Evolutionary conservation across 164 flowering plant species (phyloP), one percentile per base, ranked within the genome.

Genomic region (Houttuynia cordata): DNA sequence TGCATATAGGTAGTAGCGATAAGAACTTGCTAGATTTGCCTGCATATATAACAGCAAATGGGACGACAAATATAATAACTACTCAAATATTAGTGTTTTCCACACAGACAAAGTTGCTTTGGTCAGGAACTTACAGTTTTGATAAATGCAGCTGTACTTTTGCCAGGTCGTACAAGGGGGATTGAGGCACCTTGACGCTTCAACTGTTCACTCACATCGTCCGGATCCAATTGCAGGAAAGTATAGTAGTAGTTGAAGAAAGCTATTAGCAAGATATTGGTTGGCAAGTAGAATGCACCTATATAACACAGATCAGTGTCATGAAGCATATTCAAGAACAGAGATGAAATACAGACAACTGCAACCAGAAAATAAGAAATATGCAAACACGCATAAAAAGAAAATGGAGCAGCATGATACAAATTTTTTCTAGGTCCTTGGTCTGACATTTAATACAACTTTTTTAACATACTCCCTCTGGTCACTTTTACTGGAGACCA

Each of bases 191-290:
- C 99, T 80, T 93, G 99, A 51, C 96, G 97, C 78, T 90, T 93
- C 75, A 90, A 74, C 65, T 93, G 99, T 67, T 93, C 99, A 61
- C 99, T 88, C 54, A 93, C 94, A 78, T 93, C 97, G 72, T 89
- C 96, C 24, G 98, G 98, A 71, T 93, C 98, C 84, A 93, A 71
- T 81, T 93, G 98, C 45, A 93, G 83, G 78, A 93, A 93, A 37
- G 99, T 93, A 75, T 93, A 93, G 70, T 93, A 93, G 75, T 93
- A 93, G 74, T 93, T 93, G 88, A 93, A 93, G 85, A 93, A 93
- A 60, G 92, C 99, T 65, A 93, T 93, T 47, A 93, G 62, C 34
- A 93, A 68, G 52, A 93, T 82, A 74, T 93, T 93, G 59, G 97
- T 85, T 4, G 99, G 99, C 24, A 93, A 84, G 71, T 90, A 93